Percentiles rank a stretch among this genome's conserved stretches.
Conservation (phyloP, 768 basidiomycete species). For the Mycena rebaudengoi region DNA sequence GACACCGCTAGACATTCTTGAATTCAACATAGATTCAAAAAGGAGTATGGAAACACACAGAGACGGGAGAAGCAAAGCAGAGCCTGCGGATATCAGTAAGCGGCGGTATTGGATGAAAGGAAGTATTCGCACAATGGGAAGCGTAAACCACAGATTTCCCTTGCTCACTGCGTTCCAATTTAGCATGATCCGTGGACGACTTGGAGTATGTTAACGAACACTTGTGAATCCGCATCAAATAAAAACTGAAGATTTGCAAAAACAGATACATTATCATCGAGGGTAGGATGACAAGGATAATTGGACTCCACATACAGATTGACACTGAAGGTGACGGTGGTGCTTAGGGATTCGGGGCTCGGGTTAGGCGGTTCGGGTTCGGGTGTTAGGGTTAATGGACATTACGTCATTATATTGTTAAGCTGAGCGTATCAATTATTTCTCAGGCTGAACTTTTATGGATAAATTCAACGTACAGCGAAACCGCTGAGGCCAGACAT, state of each 20-base stretch:
- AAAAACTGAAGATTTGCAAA: neutral
- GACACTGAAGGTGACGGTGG: neutral
- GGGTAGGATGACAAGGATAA: neutral
- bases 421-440: neutral
- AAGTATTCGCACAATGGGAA: neutral
- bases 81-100: neutral
- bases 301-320: neutral
- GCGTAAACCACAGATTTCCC: neutral
- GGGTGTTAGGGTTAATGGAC: too few relatives aligned
- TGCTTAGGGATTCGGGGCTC: too few relatives aligned
- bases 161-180: neutral
- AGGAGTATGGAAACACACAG: neutral
- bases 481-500: neutral
- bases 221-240: constrained; percentile 2
- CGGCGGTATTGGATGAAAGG: neutral
- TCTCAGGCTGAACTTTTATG: neutral
- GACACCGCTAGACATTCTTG: neutral
- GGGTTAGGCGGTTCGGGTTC: too few relatives aligned
- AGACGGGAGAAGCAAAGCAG: neutral
- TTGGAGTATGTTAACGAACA: neutral
- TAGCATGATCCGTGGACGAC: neutral
- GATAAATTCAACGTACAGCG: neutral
- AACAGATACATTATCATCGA: neutral
- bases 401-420: neutral
- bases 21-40: neutral